These are phyloP conservation scores for Lentinula novae-zelandiae DNA, from an alignment of 1,284 basidiomycete genomes.

Conservation along the genomic window DNA sequence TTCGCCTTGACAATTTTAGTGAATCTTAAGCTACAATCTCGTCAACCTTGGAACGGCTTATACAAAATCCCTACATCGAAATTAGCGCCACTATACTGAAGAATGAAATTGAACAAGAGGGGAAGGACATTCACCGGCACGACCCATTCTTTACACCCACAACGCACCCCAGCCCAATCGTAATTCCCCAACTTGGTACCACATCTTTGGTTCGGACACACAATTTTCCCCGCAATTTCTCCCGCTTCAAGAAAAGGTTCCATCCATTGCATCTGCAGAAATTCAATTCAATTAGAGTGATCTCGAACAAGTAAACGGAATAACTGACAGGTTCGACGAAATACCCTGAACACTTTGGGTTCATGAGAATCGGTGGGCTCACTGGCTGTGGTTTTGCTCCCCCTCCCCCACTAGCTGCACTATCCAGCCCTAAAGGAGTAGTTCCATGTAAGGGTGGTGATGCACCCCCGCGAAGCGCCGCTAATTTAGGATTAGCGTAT, in stretches of 20 bases:
- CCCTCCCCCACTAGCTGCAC: neutral
- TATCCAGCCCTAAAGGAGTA: conserved; percentile 3
- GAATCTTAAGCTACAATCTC: conserved; percentile 49
- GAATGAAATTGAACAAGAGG: conserved; percentile 13
- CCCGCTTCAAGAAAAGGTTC: conserved; percentile 72
- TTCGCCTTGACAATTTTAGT: neutral
- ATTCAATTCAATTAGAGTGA: neutral
- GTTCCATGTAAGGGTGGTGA: neutral
- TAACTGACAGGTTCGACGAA: conserved; percentile 88
- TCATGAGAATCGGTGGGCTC: conserved; percentile 67
- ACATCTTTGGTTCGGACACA: conserved; percentile 90
- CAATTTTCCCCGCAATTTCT: conserved; percentile 80
- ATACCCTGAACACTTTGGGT: conserved; percentile 88
- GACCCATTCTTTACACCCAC: conserved; percentile 90
- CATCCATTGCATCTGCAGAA: conserved; percentile 90
- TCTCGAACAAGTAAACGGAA: neutral
- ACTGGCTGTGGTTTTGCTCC: conserved; percentile 1
- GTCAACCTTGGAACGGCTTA: conserved; percentile 87
- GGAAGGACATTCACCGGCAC: conserved; percentile 60
- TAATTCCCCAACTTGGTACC: conserved; percentile 90
- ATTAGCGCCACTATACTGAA: neutral
- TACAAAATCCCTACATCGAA: conserved; percentile 74
- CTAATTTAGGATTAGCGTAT: conserved; percentile 49
- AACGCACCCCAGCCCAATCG: conserved; percentile 95
- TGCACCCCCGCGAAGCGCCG: conserved; percentile 30